Conservation (phyloP, 2,329 filamentous ascomycete species). For the Blastomyces gilchristii region DNA sequence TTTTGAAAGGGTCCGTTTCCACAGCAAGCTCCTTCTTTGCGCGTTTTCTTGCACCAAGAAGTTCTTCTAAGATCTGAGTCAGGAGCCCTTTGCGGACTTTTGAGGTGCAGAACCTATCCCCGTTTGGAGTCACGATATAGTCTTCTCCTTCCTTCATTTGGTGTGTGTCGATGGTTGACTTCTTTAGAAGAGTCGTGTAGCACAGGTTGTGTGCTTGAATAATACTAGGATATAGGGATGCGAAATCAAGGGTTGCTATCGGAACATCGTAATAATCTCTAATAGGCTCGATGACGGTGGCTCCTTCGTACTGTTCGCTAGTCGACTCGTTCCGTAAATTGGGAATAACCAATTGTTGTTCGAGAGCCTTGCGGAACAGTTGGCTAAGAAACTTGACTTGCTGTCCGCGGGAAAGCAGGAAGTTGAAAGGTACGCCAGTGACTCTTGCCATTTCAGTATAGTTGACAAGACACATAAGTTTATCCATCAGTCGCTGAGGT, state of each 20-base stretch:
- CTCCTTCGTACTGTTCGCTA: constrained; percentile 92
- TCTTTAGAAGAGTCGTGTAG: constrained; percentile 86
- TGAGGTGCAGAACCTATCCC: constrained; percentile 79
- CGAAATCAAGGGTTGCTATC: constrained; percentile 95
- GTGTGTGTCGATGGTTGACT: constrained; percentile 64
- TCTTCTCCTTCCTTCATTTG: constrained; percentile 77
- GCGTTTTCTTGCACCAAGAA: constrained; percentile 82
- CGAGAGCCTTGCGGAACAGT: constrained; percentile 84
- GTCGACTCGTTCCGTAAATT: constrained; percentile 61
- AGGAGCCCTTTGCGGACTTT: constrained; percentile 86
- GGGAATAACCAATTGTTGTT: constrained; percentile 89
- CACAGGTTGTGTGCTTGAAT: constrained; percentile 98
- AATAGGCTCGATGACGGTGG: constrained; percentile 92
- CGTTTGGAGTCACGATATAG: constrained; percentile 92
- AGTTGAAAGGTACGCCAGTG: constrained; percentile 96
- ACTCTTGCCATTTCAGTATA: constrained; percentile 99
- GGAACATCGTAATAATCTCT: constrained; percentile 91
- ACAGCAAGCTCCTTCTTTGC: constrained; percentile 82
- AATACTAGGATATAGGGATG: constrained; percentile 95
- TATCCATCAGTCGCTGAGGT: constrained; percentile 89
- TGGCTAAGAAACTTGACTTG: constrained; percentile 98
- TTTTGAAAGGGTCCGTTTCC: constrained; percentile 93
- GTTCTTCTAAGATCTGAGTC: constrained; percentile 89
- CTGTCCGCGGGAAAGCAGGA: constrained; percentile 79
- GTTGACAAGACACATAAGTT: constrained; percentile 95